phyloP scores from a whole-genome alignment of 2,329 filamentous ascomycete species.

The Beauveria varroae region DNA sequence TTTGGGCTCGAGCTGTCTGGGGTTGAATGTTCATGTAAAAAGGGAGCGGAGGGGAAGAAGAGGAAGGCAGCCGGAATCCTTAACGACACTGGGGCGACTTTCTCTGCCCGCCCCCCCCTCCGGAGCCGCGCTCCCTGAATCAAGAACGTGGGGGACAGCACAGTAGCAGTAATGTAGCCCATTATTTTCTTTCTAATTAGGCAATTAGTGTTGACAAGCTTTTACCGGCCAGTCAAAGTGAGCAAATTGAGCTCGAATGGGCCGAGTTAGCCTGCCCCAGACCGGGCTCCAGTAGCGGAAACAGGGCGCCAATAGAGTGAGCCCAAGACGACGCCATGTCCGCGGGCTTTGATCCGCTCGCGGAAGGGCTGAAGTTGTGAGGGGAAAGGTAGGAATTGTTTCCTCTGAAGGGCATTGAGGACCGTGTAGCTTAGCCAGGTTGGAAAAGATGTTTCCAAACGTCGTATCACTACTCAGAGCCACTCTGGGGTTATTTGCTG shows the following conservation, averaged over 20 bases:
- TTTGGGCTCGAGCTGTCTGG: not conserved
- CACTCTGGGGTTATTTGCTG: not conserved
- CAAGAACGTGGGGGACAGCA: not conserved
- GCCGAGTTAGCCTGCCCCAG: not conserved
- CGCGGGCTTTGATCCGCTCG: slow-evolving; percentile 5
- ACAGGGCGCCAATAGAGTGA: not conserved
- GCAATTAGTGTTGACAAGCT: not conserved
- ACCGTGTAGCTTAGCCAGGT: too few species aligned
- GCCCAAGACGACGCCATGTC: not conserved
- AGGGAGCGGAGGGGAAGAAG: not conserved
- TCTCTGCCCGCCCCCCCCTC: not conserved
- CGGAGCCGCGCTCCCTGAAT: not conserved
- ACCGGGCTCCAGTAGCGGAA: not conserved
- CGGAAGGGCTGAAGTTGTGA: not conserved
- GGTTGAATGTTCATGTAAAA: not conserved
- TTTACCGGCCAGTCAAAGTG: not conserved
- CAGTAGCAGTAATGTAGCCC: not conserved
- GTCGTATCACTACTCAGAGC: not conserved
- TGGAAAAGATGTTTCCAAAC: not conserved
- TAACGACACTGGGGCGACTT: not conserved
- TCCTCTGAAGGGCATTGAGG: not conserved
- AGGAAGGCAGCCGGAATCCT: not conserved
- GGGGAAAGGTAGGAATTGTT: not conserved
- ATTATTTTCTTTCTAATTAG: not conserved
- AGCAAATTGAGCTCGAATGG: not conserved